Evolutionary conservation across 2,329 filamentous ascomycete genomes (phyloP), one percentile per base, ranked within the genome.

Genomic region (Penicillium sp.): DNA sequence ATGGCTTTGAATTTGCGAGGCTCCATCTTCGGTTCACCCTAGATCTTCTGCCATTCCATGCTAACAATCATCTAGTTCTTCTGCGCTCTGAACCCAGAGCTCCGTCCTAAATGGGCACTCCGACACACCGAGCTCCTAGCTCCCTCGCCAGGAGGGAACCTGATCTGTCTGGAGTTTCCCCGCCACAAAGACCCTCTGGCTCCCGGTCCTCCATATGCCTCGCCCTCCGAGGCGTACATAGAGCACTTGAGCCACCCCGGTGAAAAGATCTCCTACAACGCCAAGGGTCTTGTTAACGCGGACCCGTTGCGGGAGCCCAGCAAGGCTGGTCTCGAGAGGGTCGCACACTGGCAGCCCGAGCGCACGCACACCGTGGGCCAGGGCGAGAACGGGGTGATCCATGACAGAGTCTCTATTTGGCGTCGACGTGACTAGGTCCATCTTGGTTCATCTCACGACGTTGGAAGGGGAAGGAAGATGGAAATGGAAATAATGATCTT

Each of bases 151-250:
- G 64, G 63, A 2, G 86, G 86, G 6, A 78, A 80, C 53, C 78
- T 89, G 58, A 80, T 89, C 53, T 89, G 87, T 77, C 84, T 96
- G 64, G 92, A 96, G 74, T 96, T 90, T 74, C 92, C 92, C 10
- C 87, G 89, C 1, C 84, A 86, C 64, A 95, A 93, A 75, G 83
- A 86, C 45, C 84, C 89, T 10, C 81, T 81, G 12, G 82, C 84
- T 10, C 83, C 83, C 10, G 92, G 92, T 0, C 92, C 92, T 13
- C 92, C 92, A 1, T 93, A 86, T 83, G 87, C 88, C 8, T 78
- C 91, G 44, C 85, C 86, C 13, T 84, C 90, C 0, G 84, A 87
- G 63, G 85, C 91, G 30, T 95, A 96, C 75, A 80, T 88, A 70
- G 88, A 87, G 64, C 88, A 94, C 68, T 82, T 96, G 45, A 84